Base-by-base conservation (phyloP, 2,329 filamentous ascomycete species). In the Lachnellula subtilissima region DNA sequence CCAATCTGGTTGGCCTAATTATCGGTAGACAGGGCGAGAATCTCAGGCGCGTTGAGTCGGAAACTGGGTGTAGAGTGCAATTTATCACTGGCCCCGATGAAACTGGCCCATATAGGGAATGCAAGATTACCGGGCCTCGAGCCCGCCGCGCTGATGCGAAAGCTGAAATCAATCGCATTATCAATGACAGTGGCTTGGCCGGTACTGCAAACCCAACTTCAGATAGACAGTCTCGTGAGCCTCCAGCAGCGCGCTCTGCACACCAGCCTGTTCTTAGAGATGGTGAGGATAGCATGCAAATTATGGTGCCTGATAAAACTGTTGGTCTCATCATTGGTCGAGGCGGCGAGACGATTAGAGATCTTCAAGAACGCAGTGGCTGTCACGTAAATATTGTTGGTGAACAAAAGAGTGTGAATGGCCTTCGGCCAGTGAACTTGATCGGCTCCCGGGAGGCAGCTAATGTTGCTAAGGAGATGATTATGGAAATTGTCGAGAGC, bases 381-480 rank as follows among this genome's bases (percentile, higher is more conserved):
- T 96, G 91, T 71, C 92, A 96, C 72, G 91, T 96, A 71, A 96
- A 96, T 72, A 96, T 96, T 67, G 89, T 96, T 42, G 89, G 89
- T 66, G 91, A 96, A 74, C 90, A 90, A 64, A 95, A 96, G 79
- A 96, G 90, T 69, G 83, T 96, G 63, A 95, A 95, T 69, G 91
- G 91, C 46, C 78, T 96, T 59, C 85, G 91, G 50, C 91, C 92
- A 28, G 91, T 96, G 61, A 96, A 96, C 70, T 79, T 96, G 49
- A 96, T 96, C 64, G 91, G 91, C 57, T 85, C 86, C 43, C 82
- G 82, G 43, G 82, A 86, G 65, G 86, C 90, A 52, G 87, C 90
- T 49, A 84, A 84, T 48, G 82, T 84, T 60, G 91, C 91, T 40
- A 93, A 94, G 74, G 88, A 94, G 63, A 76, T 93, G 59, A 96